Base-by-base conservation (phyloP, 148 eudicot species). In the Fagopyrum homotropicum region DNA sequence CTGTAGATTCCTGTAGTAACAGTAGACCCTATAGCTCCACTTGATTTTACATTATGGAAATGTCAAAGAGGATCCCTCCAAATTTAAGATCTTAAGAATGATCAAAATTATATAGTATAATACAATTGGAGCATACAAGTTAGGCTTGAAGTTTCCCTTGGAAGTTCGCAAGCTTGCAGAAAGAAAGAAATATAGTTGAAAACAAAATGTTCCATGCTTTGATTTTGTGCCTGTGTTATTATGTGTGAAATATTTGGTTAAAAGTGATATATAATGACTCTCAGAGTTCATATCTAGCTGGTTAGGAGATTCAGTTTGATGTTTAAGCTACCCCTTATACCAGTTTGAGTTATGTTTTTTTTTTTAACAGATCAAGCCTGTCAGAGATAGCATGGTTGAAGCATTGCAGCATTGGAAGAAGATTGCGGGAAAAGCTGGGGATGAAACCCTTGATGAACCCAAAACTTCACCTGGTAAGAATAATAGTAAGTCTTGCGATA, bases 361-460 rank as follows among this genome's bases (percentile, higher is more conserved):
- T n/a, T 68, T 35, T 22, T 60, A 17, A 72, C 84, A 96, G 99
- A 90, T 96, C 76, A 96, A 92, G 81, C 99, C 99, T 56, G 99
- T 88, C 75, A 90, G 99, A 85, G 98, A 96, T 83, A 90, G 97
- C 78, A 84, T 96, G 84, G 80, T 82, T 44, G 99, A 96, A 81
- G 98, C 99, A 55, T 82, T 96, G 80, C 97, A 84, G 75, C 87
- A 80, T 40, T 96, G 99, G 99, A 92, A 89, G 84, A 87, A 82
- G 80, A 81, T 90, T 82, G 85, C 91, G 22, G 98, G 88, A 75
- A 89, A 86, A 81, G 83, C 72, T 72, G 89, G 79, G 77, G 92
- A 89, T 26, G 85, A 85, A 63, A 63, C 83, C 77, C 79, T 76
- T 72, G 91, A 86, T 75, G 88, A 88, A 76, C 79, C 29, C 54